These are phyloP conservation scores for Tolypocladium nubicola DNA, from an alignment of 2,329 filamentous ascomycete genomes.

Conservation along the genomic window DNA sequence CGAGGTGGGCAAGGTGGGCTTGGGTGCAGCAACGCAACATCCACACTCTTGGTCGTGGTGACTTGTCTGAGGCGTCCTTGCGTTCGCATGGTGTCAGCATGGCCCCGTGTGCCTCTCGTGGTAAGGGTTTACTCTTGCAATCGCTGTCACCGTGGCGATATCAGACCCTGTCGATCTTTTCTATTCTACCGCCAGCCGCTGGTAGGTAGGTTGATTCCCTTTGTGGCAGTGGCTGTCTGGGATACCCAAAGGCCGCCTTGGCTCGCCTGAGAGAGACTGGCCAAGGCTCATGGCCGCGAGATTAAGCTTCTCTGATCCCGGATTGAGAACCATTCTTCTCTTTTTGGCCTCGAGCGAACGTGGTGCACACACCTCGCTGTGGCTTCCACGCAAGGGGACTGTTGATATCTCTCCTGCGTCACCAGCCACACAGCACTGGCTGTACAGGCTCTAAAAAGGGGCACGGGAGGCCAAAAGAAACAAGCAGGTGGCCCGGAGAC, in stretches of 20 bases:
- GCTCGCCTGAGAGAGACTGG: background rate
- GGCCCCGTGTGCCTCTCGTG: background rate
- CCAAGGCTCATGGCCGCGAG: background rate
- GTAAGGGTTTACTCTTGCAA: background rate
- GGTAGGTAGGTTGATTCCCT: too few species aligned
- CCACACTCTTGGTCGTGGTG: constrained; percentile 3
- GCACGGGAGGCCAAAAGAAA: background rate
- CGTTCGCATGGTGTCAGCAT: background rate
- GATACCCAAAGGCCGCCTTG: background rate
- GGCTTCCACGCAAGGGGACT: background rate
- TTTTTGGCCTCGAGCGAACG: background rate
- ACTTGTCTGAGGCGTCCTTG: background rate
- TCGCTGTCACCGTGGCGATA: background rate
- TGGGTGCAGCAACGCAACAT: background rate
- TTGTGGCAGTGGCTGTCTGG: background rate
- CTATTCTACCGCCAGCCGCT: background rate
- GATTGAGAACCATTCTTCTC: too few species aligned
- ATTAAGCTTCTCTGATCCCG: background rate
- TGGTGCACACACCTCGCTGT: too few species aligned
- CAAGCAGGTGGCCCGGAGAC: background rate
- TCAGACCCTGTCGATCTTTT: background rate
- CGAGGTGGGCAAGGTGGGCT: background rate
- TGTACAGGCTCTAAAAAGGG: background rate
- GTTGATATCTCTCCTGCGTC: background rate
- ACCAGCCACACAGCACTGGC: background rate